Conservation (phyloP, 2,329 filamentous ascomycete genomes). For the Penicillium sp. region DNA sequence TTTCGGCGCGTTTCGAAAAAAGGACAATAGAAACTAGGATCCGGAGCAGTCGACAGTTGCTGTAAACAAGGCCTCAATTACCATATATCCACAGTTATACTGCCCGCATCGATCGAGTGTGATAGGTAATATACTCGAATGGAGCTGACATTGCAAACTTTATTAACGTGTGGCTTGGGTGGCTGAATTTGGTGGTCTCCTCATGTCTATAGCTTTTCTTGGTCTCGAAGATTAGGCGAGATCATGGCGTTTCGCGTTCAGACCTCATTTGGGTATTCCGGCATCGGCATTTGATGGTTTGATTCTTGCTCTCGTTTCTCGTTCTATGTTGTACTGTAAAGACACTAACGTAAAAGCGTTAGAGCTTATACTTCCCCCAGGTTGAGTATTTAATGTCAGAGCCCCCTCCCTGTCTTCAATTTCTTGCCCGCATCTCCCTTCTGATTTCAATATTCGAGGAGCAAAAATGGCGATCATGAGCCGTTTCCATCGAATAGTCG, state of each 20-base stretch:
- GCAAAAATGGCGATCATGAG: slow-evolving; percentile 1
- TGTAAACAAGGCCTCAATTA: no score
- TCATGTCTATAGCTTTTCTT: neutral
- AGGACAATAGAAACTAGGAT: neutral
- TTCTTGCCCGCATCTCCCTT: neutral
- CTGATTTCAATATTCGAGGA: neutral
- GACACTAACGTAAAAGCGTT: neutral
- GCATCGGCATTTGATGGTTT: neutral
- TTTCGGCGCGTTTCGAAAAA: neutral
- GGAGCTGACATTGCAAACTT: no score
- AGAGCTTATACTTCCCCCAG: neutral
- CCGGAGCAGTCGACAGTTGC: no score
- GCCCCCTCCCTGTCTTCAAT: neutral
- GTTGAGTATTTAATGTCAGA: neutral
- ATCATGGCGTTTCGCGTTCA: neutral
- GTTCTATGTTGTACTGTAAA: neutral
- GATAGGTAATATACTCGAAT: no score
- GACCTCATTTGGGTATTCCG: neutral
- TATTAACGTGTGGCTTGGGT: neutral
- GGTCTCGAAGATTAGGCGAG: neutral
- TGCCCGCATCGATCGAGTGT: no score
- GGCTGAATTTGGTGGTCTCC: neutral
- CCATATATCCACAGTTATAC: no score
- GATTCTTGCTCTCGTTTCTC: neutral
- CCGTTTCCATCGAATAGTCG: slow-evolving; percentile 2